Evolutionary conservation across 73 alveolate genomes (phyloP).

Genomic region (Paramecium biaurelia): DNA sequence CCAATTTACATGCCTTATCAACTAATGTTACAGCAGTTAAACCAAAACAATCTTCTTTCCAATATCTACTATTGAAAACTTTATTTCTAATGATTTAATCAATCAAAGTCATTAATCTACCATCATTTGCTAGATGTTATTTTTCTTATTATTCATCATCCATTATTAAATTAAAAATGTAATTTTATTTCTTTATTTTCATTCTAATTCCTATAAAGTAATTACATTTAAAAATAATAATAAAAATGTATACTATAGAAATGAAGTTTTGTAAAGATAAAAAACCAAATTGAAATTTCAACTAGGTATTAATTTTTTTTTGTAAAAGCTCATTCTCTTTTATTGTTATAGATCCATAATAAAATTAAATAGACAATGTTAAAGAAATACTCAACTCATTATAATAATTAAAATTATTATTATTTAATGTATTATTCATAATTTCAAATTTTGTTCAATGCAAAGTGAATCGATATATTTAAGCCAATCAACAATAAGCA

Average conservation of each 20-base stretch:
- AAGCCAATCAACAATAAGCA: neutral
- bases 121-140: constrained; percentile 6
- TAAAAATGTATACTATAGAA: no score
- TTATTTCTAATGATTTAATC: constrained; percentile 81
- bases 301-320: neutral
- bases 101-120: constrained; percentile 62
- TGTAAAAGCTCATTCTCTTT: neutral
- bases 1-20: constrained; percentile 83
- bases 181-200: neutral
- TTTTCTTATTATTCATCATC: neutral
- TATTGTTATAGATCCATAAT: neutral
- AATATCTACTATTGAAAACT: constrained; percentile 80
- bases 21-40: constrained; percentile 88
- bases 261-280: neutral
- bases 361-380: neutral
- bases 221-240: neutral
- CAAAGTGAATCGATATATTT: neutral
- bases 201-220: neutral
- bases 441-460: neutral
- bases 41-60: constrained; percentile 91
- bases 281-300: neutral
- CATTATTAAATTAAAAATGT: neutral
- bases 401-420: neutral
- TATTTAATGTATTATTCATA: neutral
- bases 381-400: neutral